These are phyloP conservation scores for Coemansia sp. DNA, from an alignment of 192 early-diverging fungal species.

Conservation along the genomic window DNA sequence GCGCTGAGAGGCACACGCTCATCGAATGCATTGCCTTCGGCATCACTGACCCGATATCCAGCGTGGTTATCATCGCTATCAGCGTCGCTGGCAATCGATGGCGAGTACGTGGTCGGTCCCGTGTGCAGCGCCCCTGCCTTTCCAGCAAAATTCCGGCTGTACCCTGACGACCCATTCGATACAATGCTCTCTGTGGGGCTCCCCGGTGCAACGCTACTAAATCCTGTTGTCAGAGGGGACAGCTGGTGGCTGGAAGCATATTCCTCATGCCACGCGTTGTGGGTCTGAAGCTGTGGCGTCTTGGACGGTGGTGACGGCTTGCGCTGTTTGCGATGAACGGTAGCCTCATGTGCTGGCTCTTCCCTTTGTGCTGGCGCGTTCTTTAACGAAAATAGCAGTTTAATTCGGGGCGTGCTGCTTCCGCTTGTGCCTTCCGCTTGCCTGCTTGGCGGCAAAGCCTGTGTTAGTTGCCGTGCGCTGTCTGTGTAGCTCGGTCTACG, in stretches of 20 bases:
- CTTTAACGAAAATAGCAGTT: constrained; percentile 46
- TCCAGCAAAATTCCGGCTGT: constrained; percentile 2
- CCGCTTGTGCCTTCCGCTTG: constrained; percentile 2
- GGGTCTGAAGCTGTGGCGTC: constrained; percentile 3
- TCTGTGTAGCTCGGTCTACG: background rate
- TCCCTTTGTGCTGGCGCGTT: background rate
- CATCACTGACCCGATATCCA: constrained; percentile 17
- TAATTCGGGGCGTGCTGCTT: constrained; percentile 33
- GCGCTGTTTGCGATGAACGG: background rate
- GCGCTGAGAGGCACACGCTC: background rate
- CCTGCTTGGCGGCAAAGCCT: background rate
- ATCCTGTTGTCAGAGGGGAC: constrained; percentile 4
- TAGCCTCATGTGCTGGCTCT: background rate
- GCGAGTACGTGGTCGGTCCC: constrained; percentile 21
- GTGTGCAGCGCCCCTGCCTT: background rate
- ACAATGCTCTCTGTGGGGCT: constrained; percentile 26
- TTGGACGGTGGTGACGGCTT: background rate
- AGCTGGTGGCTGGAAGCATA: constrained; percentile 4
- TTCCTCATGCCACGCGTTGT: constrained; percentile 3
- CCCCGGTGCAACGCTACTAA: constrained; percentile 12
- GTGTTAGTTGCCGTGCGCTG: background rate
- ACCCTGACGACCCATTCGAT: constrained; percentile 13
- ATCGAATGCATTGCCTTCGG: constrained; percentile 25
- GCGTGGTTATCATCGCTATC: constrained; percentile 24
- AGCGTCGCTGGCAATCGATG: constrained; percentile 24